phyloP scores from a whole-genome alignment of 2,329 filamentous ascomycete species.

The Pyrenophora graminea region DNA sequence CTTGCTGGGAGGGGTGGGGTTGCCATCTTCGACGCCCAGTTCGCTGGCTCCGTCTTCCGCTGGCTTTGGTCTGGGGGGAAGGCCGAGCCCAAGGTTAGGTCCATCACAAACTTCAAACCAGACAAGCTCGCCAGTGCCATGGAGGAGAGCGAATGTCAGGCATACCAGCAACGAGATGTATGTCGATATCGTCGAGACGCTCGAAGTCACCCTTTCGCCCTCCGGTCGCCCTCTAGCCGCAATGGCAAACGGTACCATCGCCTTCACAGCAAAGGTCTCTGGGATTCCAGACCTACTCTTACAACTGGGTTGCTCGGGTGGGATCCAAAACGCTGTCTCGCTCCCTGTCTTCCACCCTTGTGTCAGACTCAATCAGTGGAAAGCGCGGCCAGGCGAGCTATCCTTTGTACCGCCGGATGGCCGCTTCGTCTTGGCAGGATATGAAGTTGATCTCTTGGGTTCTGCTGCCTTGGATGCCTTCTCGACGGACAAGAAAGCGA shows the following conservation, averaged over 20 bases:
- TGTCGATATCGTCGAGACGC: conserved; percentile 89
- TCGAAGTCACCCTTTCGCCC: conserved; percentile 85
- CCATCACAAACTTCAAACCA: conserved; percentile 31
- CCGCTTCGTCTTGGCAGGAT: conserved; percentile 88
- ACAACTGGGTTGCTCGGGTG: conserved; percentile 72
- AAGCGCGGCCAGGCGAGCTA: conserved; percentile 84
- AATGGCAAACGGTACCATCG: conserved; percentile 87
- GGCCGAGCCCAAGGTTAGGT: conserved; percentile 29
- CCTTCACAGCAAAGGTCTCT: conserved; percentile 92
- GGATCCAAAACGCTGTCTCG: conserved; percentile 75
- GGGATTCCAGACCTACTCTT: conserved; percentile 90
- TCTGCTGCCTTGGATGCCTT: conserved; percentile 56
- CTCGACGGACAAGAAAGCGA: conserved; percentile 28
- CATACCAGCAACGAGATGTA: conserved; percentile 98
- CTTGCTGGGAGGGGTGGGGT: conserved; percentile 80
- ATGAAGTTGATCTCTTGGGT: conserved; percentile 89
- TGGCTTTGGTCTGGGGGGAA: conserved; percentile 13
- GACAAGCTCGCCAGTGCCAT: conserved; percentile 68
- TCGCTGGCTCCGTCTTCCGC: conserved; percentile 29
- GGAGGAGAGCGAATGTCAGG: conserved; percentile 87
- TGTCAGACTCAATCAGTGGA: conserved; percentile 87
- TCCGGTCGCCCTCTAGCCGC: conserved; percentile 86
- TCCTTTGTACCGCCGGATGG: conserved; percentile 96
- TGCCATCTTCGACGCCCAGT: conserved; percentile 61
- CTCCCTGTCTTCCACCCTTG: conserved; percentile 96